Evolutionary conservation across 768 basidiomycete genomes (phyloP).

Genomic region (Porphyrellus cyaneotinctus): DNA sequence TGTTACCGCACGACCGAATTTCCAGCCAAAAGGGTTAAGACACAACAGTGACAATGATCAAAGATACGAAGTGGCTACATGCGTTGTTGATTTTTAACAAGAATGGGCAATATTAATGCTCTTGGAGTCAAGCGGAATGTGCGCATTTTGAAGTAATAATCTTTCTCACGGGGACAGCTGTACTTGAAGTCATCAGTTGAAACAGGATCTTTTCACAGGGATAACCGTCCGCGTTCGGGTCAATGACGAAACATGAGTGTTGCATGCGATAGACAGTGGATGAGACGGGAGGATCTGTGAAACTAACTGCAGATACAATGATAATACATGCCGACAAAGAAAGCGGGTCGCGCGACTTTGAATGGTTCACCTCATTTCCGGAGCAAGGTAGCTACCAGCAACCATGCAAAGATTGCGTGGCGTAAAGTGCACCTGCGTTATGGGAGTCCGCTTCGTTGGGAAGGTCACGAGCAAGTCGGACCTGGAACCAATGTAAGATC

Average conservation of each 20-base stretch:
- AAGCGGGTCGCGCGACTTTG: background rate
- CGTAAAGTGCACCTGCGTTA: constrained; percentile 91
- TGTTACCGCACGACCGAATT: background rate
- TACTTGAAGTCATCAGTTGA: background rate
- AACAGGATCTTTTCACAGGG: background rate
- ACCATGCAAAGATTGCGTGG: constrained; percentile 90
- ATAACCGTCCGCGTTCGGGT: constrained; percentile 1
- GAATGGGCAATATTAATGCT: too few species aligned
- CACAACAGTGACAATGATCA: too few species aligned
- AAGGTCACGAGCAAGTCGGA: constrained; percentile 85
- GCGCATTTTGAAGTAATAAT: background rate
- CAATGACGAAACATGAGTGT: background rate
- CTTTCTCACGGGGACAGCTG: constrained; percentile 2
- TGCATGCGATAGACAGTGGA: background rate
- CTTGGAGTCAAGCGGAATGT: too few species aligned
- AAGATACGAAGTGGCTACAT: background rate
- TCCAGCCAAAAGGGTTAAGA: too few species aligned
- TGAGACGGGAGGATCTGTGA: background rate
- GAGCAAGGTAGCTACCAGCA: constrained; percentile 67
- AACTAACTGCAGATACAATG: background rate
- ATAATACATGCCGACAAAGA: background rate
- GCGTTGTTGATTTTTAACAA: too few species aligned
- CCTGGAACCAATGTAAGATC: constrained; percentile 38
- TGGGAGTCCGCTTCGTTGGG: constrained; percentile 93
- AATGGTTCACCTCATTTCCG: constrained; percentile 44